Evolutionary conservation across 495 filamentous ascomycete species (phyloP).

Genomic region (Penicillium pancosmium): DNA sequence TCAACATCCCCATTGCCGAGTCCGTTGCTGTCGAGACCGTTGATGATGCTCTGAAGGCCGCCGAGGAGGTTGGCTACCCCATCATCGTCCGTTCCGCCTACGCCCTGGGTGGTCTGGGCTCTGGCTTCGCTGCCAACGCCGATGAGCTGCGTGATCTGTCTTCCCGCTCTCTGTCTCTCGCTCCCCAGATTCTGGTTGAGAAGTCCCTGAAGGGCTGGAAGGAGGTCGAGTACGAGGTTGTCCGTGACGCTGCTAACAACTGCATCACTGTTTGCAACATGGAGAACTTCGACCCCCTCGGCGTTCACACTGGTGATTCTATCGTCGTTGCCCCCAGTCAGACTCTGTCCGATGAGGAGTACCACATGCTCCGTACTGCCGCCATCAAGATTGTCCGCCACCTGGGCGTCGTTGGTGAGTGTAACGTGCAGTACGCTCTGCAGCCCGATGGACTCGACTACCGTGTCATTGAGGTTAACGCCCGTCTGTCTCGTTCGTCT

Average conservation of each 20-base stretch:
- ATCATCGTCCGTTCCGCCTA: constrained; percentile 98
- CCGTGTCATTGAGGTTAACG: constrained; percentile 97
- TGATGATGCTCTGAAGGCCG: constrained; percentile 87
- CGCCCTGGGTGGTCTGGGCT: constrained; percentile 92
- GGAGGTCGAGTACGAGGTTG: constrained; percentile 97
- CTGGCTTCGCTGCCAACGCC: constrained; percentile 93
- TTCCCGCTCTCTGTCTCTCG: constrained; percentile 89
- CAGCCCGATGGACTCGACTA: constrained; percentile 95
- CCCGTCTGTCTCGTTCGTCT: constrained; percentile 91
- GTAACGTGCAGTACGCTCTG: constrained; percentile 96
- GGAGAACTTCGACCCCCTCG: constrained; percentile 98
- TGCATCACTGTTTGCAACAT: constrained; percentile 99
- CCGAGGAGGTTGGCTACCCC: constrained; percentile 85
- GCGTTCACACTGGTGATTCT: constrained; percentile 95
- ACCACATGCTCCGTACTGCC: constrained; percentile 96
- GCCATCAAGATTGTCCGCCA: constrained; percentile 97
- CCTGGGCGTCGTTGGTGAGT: constrained; percentile 94
- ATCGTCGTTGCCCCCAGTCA: constrained; percentile 96
- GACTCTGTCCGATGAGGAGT: constrained; percentile 95
- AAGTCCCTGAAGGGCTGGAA: constrained; percentile 99
- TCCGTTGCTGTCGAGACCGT: constrained; percentile 89
- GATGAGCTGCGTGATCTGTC: constrained; percentile 92
- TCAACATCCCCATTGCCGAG: constrained; percentile 94
- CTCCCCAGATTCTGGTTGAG: constrained; percentile 95
- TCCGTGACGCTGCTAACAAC: constrained; percentile 91